Evolutionary conservation across 2,329 filamentous ascomycete species (phyloP).

Genomic region (Aspergillus sp.): DNA sequence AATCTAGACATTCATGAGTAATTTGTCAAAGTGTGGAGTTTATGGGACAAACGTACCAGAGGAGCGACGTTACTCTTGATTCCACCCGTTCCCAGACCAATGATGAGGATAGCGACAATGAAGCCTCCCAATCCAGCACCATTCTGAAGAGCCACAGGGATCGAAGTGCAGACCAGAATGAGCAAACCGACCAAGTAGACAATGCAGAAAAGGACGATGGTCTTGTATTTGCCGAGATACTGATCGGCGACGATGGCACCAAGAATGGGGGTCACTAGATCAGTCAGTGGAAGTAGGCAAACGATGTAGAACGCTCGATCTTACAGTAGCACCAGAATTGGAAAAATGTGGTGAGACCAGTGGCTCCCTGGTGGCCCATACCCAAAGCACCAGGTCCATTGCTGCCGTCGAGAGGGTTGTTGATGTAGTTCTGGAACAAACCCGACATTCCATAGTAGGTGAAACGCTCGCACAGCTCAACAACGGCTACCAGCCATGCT

Average conservation of each 20-base stretch:
- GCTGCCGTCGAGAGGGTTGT: conserved; percentile 35
- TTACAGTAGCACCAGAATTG: conserved; percentile 51
- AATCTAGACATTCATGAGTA: conserved; percentile 36
- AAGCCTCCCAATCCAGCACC: conserved; percentile 53
- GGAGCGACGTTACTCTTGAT: conserved; percentile 64
- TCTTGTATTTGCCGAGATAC: conserved; percentile 58
- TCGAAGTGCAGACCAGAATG: conserved; percentile 52
- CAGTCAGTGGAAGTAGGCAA: background rate
- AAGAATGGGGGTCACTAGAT: conserved; percentile 49
- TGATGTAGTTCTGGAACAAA: conserved; percentile 54
- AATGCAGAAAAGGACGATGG: conserved; percentile 52
- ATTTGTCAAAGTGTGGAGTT: background rate
- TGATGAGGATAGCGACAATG: conserved; percentile 54
- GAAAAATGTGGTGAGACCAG: conserved; percentile 50
- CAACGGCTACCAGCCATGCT: conserved; percentile 53
- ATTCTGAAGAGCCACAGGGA: conserved; percentile 47
- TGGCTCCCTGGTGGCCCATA: conserved; percentile 42
- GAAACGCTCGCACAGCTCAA: conserved; percentile 56
- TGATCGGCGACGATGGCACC: conserved; percentile 58
- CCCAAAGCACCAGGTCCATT: conserved; percentile 38
- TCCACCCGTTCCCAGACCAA: conserved; percentile 63
- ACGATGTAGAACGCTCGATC: conserved; percentile 2
- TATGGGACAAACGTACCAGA: conserved; percentile 19
- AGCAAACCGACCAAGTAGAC: conserved; percentile 57
- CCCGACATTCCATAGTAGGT: conserved; percentile 54